Evolutionary conservation across 352 stramenopile species (phyloP).

Genomic region (Globisporangium camurandrum): DNA sequence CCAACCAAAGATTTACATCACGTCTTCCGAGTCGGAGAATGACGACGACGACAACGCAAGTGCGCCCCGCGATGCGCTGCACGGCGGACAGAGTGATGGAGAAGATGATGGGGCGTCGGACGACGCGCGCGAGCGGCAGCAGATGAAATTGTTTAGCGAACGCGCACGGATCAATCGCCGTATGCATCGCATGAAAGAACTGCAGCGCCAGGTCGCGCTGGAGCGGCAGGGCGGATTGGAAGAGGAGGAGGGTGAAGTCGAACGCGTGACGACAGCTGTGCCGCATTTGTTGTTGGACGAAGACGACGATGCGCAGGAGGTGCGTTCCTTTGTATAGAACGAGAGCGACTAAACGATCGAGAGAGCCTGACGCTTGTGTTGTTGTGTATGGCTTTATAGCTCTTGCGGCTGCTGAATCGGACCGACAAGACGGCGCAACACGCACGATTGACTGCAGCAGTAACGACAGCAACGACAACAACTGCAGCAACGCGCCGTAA

Average conservation of each 20-base stretch:
- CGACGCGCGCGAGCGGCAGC: conserved; percentile 70
- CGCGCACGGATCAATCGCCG: conserved; percentile 73
- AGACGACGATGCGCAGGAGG: conserved; percentile 73
- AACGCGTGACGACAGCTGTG: conserved; percentile 12
- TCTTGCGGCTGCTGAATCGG: conserved; percentile 55
- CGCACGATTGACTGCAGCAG: background rate
- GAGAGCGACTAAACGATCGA: background rate
- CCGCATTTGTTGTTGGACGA: conserved; percentile 67
- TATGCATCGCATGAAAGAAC: conserved; percentile 81
- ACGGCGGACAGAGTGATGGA: conserved; percentile 16
- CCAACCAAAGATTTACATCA: conserved; percentile 84
- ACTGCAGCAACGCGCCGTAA: conserved; percentile 1
- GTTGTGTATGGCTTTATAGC: conserved; percentile 11
- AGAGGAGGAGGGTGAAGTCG: conserved; percentile 23
- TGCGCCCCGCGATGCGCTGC: conserved; percentile 7
- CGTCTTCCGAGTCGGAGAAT: conserved; percentile 73
- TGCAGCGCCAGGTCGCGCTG: conserved; percentile 52
- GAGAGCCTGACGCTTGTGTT: background rate
- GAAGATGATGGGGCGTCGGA: conserved; percentile 62
- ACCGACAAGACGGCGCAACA: conserved; percentile 20
- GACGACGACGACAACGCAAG: conserved; percentile 32
- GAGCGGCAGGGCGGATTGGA: conserved; percentile 18
- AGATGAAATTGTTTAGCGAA: conserved; percentile 85
- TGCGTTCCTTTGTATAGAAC: conserved; percentile 10
- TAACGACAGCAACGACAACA: background rate